A percentile compares a stretch with the other conserved stretches of the same genome.
These are phyloP conservation scores for Gyromitra esculenta DNA, from an alignment of 2,329 filamentous ascomycete genomes.

Conservation along the genomic window DNA sequence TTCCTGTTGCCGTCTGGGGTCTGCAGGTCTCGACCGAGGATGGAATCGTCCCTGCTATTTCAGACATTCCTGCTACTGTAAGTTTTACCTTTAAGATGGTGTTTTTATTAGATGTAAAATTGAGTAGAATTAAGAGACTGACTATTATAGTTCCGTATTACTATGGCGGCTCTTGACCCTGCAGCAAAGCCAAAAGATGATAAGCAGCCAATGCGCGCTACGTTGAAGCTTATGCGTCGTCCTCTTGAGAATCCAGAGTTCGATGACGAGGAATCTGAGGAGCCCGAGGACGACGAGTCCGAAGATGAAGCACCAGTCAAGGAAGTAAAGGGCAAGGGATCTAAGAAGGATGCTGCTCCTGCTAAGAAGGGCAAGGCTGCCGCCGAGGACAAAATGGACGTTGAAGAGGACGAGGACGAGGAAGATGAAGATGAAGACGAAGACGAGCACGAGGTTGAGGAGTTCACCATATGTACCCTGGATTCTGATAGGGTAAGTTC, in stretches of 20 bases:
- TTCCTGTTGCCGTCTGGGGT: conserved; percentile 84
- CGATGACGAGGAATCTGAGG: conserved; percentile 74
- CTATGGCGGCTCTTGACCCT: conserved; percentile 97
- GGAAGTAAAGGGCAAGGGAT: conserved; percentile 77
- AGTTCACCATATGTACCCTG: conserved; percentile 94
- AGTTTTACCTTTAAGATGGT: conserved; percentile 30
- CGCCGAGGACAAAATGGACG: conserved; percentile 77
- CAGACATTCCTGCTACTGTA: conserved; percentile 78
- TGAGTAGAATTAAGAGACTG: conserved; percentile 16
- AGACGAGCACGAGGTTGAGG: conserved; percentile 75
- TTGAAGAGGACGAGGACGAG: conserved; percentile 68
- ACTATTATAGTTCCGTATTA: conserved; percentile 81
- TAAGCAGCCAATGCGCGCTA: conserved; percentile 75
- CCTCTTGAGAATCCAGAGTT: conserved; percentile 70
- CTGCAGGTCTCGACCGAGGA: conserved; percentile 88
- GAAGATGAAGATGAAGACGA: conserved; percentile 69
- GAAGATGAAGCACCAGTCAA: conserved; percentile 64
- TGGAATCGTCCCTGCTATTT: conserved; percentile 79
- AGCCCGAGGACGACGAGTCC: conserved; percentile 67
- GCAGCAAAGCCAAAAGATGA: conserved; percentile 76
- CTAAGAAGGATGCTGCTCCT: conserved; percentile 78
- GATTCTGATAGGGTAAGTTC: conserved; percentile 84
- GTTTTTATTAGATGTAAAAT: not conserved
- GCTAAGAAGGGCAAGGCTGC: conserved; percentile 75
- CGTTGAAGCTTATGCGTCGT: conserved; percentile 87